phyloP scores from a whole-genome alignment of 495 filamentous ascomycete genomes.

The Penicillium subrubescens region DNA sequence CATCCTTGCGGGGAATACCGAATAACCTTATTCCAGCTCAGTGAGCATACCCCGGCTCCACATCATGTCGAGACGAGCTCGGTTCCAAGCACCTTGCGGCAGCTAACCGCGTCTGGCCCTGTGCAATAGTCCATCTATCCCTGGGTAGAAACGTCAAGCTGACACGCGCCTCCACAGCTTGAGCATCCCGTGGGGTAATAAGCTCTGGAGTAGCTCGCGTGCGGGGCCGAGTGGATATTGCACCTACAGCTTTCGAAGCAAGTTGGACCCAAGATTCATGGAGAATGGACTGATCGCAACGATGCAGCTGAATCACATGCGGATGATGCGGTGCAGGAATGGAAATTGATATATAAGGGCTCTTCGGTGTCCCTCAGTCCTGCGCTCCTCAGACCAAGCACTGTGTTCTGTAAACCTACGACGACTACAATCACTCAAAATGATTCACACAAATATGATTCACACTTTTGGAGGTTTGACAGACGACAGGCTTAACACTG shows the following conservation, averaged over 20 bases:
- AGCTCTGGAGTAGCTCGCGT: background rate
- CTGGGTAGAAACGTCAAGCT: background rate
- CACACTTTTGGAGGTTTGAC: background rate
- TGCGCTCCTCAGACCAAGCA: background rate
- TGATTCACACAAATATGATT: background rate
- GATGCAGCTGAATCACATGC: background rate
- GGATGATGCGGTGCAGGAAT: background rate
- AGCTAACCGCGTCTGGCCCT: background rate
- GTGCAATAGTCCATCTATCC: background rate
- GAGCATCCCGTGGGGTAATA: background rate
- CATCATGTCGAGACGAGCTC: background rate
- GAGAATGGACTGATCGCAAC: background rate
- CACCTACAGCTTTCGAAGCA: background rate
- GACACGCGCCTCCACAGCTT: background rate
- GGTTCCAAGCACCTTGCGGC: background rate
- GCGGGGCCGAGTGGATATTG: background rate
- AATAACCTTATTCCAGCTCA: background rate
- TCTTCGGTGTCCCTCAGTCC: background rate
- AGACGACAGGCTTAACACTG: constrained; percentile 12
- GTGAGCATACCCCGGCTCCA: background rate
- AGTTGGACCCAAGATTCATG: background rate
- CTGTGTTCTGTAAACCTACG: background rate
- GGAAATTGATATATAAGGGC: background rate
- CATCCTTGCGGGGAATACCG: background rate
- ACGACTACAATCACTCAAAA: background rate